Base-by-base conservation (phyloP, 208 protist genomes). In the Trypanosoma vivax region DNA sequence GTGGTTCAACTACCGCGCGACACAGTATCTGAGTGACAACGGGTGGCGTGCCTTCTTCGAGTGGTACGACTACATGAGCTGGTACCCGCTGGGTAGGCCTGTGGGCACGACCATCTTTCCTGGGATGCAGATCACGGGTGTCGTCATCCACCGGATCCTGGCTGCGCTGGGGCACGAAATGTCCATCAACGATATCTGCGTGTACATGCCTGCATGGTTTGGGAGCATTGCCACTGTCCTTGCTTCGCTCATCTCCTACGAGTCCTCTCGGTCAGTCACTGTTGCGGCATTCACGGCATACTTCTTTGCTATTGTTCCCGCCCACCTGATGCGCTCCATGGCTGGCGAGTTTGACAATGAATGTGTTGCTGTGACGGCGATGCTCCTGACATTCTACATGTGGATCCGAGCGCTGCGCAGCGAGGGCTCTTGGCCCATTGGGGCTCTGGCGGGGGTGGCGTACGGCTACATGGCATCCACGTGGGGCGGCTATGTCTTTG, bases 271-370 rank as follows among this genome's bases (percentile, higher is more conserved):
- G 11, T 97, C 91, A 31, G 49, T 97, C 0, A 19, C 92, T 5
- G 81, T 88, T 3, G 84, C 87, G 4, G 81, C 78, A 1, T 61
- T 97, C 11, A 73, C 98, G 24, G 68, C 92, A 6, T 61, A 95
- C 27, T 35, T 76, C 21, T 74, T 86, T 49, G 23, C 65, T 38
- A 76, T 87, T 14, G 10, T 70, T n/a, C 79, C 76, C 28, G 70
- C 73, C 27, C 98, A 99, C 70, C 94, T 98, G 41, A 97, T 96
- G 50, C 86, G 98, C 51, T 98, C 96, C 18, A 97, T 99, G 30
- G 97, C 97, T 24, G 98, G 98, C 6, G 97, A 93, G 38, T 99
- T 94, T 69, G 98, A 99, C 87, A 99, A 99, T 67, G 98, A 99
- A 76, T 93, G 80, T 47, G 85, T 99, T 63, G 96, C 97, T 14